phyloP scores from a whole-genome alignment of 148 eudicot species.

The Euryodendron excelsum region DNA sequence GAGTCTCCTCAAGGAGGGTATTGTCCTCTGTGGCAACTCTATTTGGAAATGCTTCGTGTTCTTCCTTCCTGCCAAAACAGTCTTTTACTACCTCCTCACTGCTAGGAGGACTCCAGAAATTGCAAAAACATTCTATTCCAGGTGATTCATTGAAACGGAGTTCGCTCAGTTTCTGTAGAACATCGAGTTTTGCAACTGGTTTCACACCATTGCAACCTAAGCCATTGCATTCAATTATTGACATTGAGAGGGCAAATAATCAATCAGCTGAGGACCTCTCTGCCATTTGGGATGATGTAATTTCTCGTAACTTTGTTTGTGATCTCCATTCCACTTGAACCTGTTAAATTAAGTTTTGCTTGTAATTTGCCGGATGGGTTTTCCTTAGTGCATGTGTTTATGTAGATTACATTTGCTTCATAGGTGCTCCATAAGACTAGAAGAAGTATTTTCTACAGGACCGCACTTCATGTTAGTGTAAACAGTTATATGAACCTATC shows the following conservation, averaged over 20 bases:
- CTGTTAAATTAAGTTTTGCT: background rate
- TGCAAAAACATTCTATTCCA: constrained; percentile 30
- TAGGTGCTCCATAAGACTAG: background rate
- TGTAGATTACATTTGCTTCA: background rate
- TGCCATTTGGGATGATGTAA: constrained; percentile 91
- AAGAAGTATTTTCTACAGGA: background rate
- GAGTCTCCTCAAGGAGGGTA: constrained; percentile 28
- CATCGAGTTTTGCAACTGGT: constrained; percentile 73
- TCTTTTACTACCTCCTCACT: constrained; percentile 23
- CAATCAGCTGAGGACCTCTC: constrained; percentile 74
- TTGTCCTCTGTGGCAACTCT: constrained; percentile 29
- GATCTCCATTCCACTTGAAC: background rate
- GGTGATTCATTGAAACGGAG: constrained; percentile 53
- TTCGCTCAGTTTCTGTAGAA: constrained; percentile 56
- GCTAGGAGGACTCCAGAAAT: constrained; percentile 8
- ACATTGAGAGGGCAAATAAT: constrained; percentile 60
- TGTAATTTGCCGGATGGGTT: background rate
- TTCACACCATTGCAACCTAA: constrained; percentile 75
- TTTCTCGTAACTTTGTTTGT: constrained; percentile 8
- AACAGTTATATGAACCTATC: background rate
- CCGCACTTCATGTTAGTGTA: background rate
- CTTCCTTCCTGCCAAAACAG: constrained; percentile 15
- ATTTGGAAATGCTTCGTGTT: constrained; percentile 19
- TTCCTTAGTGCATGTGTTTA: background rate
- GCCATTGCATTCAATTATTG: constrained; percentile 74